Base-by-base conservation (phyloP, 139 green algal species). In the Volvox reticuliferus region DNA sequence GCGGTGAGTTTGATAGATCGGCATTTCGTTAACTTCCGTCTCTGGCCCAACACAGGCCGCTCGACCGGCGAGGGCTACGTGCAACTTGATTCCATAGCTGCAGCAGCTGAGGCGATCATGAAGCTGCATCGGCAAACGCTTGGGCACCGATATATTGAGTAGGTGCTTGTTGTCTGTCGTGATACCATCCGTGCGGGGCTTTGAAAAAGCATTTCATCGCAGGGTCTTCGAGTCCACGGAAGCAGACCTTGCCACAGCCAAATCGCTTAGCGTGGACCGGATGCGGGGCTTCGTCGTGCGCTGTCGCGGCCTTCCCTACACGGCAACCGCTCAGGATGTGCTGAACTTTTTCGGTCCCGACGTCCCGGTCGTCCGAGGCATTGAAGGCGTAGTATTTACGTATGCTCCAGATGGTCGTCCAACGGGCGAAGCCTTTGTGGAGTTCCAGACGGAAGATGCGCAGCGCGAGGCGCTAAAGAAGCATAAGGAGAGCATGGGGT, bases 61-160 rank as follows among this genome's bases (percentile, higher is more conserved):
- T 86, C 75, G 1, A 92, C 69, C 14, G 91, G 91, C 30, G 91
- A 93, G 67, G 91, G 87, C 18, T 93, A 89, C 65, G 91, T 93
- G 32, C 82, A 92, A 82, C 95, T 99, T 13, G 88, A 81, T 0
- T 92, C 77, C 1, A 32, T 87, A 13, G 92, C 93, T 69, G 87
- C 95, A 2, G 96, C 97, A 0, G 91, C 82, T 0, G 77, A 91
- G 0, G 96, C 96, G 0, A 91, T 98, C 0, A 61, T 94, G 32
- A 89, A 92, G 63, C 94, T 95, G 55, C 95, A 99, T 86, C 93
- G 95, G 12, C 88, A 96, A 68, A 90, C 97, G 82, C 94, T 99
- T 83, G 96, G 95, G 21, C 92, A 93, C 69, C 92, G 97, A 76
- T 99, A 99, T 92, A 97, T 99, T 61, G 97, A 99, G 96, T 97